phyloP scores from a whole-genome alignment of 352 stramenopile species.

The Phytophthora litchii region DNA sequence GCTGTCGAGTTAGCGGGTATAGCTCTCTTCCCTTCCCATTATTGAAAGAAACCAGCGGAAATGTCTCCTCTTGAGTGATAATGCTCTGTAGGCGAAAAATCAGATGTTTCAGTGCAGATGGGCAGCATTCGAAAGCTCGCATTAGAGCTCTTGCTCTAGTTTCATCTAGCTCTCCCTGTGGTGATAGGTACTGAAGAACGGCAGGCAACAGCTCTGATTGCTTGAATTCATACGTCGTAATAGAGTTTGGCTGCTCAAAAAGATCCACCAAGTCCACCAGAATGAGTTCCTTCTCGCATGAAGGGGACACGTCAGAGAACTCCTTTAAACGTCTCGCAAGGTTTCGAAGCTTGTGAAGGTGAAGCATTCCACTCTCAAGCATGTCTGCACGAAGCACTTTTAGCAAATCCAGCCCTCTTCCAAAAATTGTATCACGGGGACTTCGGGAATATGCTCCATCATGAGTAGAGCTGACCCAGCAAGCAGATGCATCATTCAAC shows the following conservation, averaged over 20 bases:
- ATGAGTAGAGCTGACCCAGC: slow-evolving; percentile 34
- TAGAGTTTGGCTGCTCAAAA: slow-evolving; percentile 75
- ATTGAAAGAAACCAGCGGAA: slow-evolving; percentile 68
- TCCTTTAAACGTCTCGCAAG: slow-evolving; percentile 64
- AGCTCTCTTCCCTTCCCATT: slow-evolving; percentile 74
- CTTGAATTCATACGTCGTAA: slow-evolving; percentile 88
- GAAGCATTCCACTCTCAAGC: slow-evolving; percentile 77
- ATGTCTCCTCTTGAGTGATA: slow-evolving; percentile 75
- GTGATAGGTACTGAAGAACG: slow-evolving; percentile 59
- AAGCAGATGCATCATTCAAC: slow-evolving; percentile 48
- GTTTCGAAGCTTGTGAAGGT: slow-evolving; percentile 79
- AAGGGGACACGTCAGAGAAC: slow-evolving; percentile 31
- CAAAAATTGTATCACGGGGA: slow-evolving; percentile 58
- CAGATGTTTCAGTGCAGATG: slow-evolving; percentile 59
- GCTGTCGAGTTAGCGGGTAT: slow-evolving; percentile 73
- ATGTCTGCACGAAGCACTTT: slow-evolving; percentile 67
- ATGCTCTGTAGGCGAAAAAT: slow-evolving; percentile 70
- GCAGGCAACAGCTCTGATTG: slow-evolving; percentile 76
- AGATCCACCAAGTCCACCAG: slow-evolving; percentile 78
- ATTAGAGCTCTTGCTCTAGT: slow-evolving; percentile 41
- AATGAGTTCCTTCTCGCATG: slow-evolving; percentile 54
- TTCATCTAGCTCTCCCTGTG: slow-evolving; percentile 41
- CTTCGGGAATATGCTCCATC: slow-evolving; percentile 11
- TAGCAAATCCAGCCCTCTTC: slow-evolving; percentile 53
- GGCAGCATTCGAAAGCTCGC: slow-evolving; percentile 51